These are phyloP conservation scores for Suhomyces ambrosiae DNA, from an alignment of 1,139 yeast species.

Conservation along the genomic window DNA sequence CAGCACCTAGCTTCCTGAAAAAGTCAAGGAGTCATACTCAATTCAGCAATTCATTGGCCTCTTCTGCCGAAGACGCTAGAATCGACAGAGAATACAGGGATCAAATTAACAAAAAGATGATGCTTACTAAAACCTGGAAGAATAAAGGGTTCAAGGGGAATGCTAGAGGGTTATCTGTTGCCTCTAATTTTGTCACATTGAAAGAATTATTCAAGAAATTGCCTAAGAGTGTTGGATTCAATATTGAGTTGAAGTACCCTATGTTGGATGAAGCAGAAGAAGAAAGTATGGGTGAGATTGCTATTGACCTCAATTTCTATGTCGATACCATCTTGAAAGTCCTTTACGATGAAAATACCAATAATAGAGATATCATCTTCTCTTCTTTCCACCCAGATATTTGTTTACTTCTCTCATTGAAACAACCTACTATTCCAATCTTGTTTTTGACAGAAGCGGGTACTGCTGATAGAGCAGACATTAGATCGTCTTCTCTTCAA, in stretches of 20 bases:
- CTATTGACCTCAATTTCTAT: slow-evolving; percentile 82
- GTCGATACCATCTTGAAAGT: slow-evolving; percentile 80
- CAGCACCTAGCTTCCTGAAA: slow-evolving; percentile 29
- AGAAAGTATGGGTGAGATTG: slow-evolving; percentile 86
- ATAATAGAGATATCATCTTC: slow-evolving; percentile 84
- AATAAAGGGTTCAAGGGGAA: slow-evolving; percentile 89
- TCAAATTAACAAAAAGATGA: slow-evolving; percentile 68
- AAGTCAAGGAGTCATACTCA: slow-evolving; percentile 15
- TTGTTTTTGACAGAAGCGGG: slow-evolving; percentile 90
- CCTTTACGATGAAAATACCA: slow-evolving; percentile 73
- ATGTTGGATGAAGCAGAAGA: slow-evolving; percentile 91
- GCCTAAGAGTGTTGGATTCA: slow-evolving; percentile 86
- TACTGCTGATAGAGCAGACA: slow-evolving; percentile 79
- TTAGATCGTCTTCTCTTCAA: slow-evolving; percentile 84
- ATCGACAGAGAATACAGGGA: slow-evolving; percentile 41
- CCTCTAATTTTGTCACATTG: slow-evolving; percentile 87
- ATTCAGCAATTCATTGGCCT: slow-evolving; percentile 10
- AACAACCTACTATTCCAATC: slow-evolving; percentile 92
- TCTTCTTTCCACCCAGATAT: slow-evolving; percentile 96
- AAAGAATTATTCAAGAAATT: slow-evolving; percentile 80
- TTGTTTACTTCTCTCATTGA: slow-evolving; percentile 79
- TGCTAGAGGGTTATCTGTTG: slow-evolving; percentile 84
- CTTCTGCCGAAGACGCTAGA: slow-evolving; percentile 25
- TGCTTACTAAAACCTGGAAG: slow-evolving; percentile 84
- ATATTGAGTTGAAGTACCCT: slow-evolving; percentile 93